Evolutionary conservation across 2,329 filamentous ascomycete species (phyloP), one percentile per base, ranked within the genome.

Genomic region (Elsinoe arachidis): DNA sequence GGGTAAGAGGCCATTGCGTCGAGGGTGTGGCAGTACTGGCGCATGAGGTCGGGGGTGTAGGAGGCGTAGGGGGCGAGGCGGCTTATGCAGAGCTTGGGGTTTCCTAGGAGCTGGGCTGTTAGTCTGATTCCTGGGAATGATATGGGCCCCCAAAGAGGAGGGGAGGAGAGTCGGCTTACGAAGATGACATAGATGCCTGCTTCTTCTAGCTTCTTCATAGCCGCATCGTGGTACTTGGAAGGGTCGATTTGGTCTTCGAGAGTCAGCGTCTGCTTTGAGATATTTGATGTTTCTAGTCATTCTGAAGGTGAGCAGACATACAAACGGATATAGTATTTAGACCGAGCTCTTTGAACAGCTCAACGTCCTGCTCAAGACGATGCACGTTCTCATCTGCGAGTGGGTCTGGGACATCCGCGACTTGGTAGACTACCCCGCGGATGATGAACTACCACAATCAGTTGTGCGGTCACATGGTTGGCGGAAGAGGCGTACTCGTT

Each of bases 301-400:
- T 3, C 2, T 23, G 14, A 12, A 6, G n/a, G n/a, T 14, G 15
- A 4, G 4, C 15, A 23, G 43, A 58, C 59, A n/a, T 23, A 61
- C 59, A 59, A 3, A 59, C 52, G 30, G 44, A 55, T 1, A 61
- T 34, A 11, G 59, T 61, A 35, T 61, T 61, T 3, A 61, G 19
- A 2, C 59, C 59, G 21, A 61, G 58, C 43, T 61, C 58, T 19
- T 44, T 54, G 51, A 61, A 58, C 6, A 59, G 26, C 10, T 26
- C 2, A 21, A 61, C 7, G 34, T 58, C 55, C 2, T 51, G 49
- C 17, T 58, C 9, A 5, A 61, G 26, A 14, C 49, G 38, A 19
- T n/a, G 19, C 5, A 59, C 30, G 9, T 56, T 30, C 9, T 59
- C 58, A 26, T 59, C 59, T n/a, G 54, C 17, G 4, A 61, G 39